These are phyloP conservation scores for Globisporangium spinosum DNA, from an alignment of 352 stramenopile species.

Conservation along the genomic window DNA sequence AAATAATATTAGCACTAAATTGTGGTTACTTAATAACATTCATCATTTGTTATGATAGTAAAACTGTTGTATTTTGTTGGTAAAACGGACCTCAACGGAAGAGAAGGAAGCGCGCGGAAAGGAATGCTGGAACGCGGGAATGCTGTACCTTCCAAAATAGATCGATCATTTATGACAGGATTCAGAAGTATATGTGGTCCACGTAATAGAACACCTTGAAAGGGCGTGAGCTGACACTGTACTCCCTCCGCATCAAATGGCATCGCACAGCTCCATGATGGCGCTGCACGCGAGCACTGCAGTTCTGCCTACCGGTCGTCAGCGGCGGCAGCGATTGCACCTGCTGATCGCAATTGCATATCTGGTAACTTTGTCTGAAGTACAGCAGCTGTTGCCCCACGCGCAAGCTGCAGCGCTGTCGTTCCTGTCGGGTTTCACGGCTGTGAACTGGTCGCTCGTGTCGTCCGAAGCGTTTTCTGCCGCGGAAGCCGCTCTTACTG, in stretches of 20 bases:
- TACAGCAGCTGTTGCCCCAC: neutral
- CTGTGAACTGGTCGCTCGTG: slow-evolving; percentile 50
- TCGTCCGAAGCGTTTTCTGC: slow-evolving; percentile 24
- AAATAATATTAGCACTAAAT: neutral
- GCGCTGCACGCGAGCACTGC: neutral
- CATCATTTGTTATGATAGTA: neutral
- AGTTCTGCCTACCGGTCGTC: neutral
- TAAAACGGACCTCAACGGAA: slow-evolving; percentile 9
- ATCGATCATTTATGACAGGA: neutral
- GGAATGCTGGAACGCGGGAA: slow-evolving; percentile 13
- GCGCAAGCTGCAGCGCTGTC: neutral
- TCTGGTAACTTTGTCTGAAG: neutral
- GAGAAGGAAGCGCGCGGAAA: slow-evolving; percentile 6
- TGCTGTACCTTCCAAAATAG: neutral
- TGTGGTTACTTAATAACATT: neutral
- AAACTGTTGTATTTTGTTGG: neutral
- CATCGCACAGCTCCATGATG: neutral
- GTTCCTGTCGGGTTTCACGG: slow-evolving; percentile 23
- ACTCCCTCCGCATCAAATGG: neutral
- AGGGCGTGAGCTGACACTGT: slow-evolving; percentile 1
- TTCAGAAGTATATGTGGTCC: neutral
- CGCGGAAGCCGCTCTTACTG: slow-evolving; percentile 20
- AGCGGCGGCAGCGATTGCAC: too few species aligned
- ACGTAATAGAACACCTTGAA: neutral
- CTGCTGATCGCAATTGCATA: neutral